Evolutionary conservation across 331 rosid genomes (phyloP), one percentile per base, ranked within the genome.

Genomic region (Telfairia occidentalis): DNA sequence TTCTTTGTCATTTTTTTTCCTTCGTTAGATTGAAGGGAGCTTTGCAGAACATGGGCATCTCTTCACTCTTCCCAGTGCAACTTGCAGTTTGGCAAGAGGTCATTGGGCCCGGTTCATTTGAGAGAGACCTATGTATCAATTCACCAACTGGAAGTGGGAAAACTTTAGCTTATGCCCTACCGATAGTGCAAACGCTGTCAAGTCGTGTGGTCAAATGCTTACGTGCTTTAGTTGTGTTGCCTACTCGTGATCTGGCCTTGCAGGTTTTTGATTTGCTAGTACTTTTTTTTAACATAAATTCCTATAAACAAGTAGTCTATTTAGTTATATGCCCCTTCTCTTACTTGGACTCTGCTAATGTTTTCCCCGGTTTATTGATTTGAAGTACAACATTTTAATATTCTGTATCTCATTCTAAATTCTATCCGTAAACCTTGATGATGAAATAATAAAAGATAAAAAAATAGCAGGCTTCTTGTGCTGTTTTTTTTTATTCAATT

Each of bases 71-170:
- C 81, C 97, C 96, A 0, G 97, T 94, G 75, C 98, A 94, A 85
- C 78, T 87, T 9, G 92, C 88, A 1, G 92, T 89, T 29, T 94
- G 98, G 98, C 89, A 84, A 76, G 98, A 94, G 82, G 85, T 90
- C 0, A 71, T 94, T 45, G 97, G 98, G 5, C 96, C 97, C 7
- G 97, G 96, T 46, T 82, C 80, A 19, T 94, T 91, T 34, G 86
- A 86, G 29, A 90, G 98, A 37, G 98, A 94, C 74, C 61, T 94
- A 24, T 91, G 97, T 77, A 79, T 94, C 53, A 91, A 94, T 76
- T 94, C 96, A 3, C 97, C 98, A 16, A 94, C 98, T 10, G 97
- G 98, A 34, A 94, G 97, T 52, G 98, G 98, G 28, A 89, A 94
- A 82, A 94, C 97, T 72, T 65, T 94, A 60, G 89, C 97, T 54